These are phyloP conservation scores for Mycosphaerella sp. DNA, from an alignment of 2,329 filamentous ascomycete genomes.

Conservation along the genomic window DNA sequence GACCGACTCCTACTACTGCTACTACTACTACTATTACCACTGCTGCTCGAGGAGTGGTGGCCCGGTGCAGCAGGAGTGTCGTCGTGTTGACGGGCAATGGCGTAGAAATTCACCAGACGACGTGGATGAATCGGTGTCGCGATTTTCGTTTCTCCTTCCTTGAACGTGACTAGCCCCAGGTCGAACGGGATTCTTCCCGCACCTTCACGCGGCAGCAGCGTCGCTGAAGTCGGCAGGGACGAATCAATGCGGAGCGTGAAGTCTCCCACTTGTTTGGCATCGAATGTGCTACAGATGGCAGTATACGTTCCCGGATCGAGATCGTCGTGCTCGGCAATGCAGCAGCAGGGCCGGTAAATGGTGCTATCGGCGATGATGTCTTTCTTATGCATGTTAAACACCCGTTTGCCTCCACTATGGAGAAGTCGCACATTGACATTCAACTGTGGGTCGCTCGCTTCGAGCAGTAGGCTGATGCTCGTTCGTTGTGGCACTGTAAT, in stretches of 20 bases:
- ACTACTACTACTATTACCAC: no score
- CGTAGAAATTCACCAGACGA: constrained; percentile 42
- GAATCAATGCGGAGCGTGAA: constrained; percentile 73
- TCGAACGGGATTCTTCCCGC: constrained; percentile 64
- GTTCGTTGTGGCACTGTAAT: constrained; percentile 54
- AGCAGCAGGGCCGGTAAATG: constrained; percentile 79
- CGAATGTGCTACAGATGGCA: constrained; percentile 84
- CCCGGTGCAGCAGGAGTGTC: constrained; percentile 9
- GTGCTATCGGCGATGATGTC: constrained; percentile 78
- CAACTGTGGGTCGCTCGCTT: constrained; percentile 58
- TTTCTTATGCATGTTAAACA: constrained; percentile 61
- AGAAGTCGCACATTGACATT: constrained; percentile 81
- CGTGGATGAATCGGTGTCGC: constrained; percentile 46
- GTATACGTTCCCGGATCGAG: constrained; percentile 74
- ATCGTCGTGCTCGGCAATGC: constrained; percentile 55
- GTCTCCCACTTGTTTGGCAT: constrained; percentile 65
- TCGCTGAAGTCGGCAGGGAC: constrained; percentile 50
- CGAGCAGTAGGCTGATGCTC: constrained; percentile 66
- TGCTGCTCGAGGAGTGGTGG: constrained; percentile 2
- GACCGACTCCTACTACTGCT: constrained; percentile 26
- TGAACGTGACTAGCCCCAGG: constrained; percentile 50
- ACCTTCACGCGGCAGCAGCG: constrained; percentile 61
- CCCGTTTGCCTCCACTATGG: constrained; percentile 66
- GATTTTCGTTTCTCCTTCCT: constrained; percentile 46
- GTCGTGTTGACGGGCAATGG: constrained; percentile 23